Evolutionary conservation across 768 basidiomycete species (phyloP).

Genomic region (Daedaleopsis nitida): DNA sequence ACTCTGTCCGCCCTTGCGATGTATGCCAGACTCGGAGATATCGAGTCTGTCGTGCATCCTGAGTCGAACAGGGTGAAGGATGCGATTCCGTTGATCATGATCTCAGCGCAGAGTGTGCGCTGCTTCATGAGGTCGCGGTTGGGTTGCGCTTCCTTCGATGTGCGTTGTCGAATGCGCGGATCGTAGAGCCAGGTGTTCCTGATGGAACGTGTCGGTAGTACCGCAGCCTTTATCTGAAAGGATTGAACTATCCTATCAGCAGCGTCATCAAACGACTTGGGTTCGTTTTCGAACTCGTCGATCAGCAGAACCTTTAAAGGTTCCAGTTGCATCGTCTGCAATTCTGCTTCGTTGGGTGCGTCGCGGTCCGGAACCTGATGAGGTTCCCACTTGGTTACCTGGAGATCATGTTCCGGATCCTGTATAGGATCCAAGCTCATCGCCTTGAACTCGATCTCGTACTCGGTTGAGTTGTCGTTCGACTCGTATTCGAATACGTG

Average conservation of each 20-base stretch:
- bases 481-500: not conserved
- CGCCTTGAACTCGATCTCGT: not conserved
- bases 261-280: not conserved
- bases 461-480: not conserved
- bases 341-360: too few species aligned
- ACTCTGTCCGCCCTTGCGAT: slow-evolving; percentile 12
- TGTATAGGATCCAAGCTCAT: too few species aligned
- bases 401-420: too few species aligned
- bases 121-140: not conserved
- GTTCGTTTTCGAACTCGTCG: not conserved
- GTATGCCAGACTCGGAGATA: slow-evolving; percentile 26
- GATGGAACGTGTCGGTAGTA: not conserved
- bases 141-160: not conserved
- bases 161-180: not conserved
- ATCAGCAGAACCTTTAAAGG: not conserved
- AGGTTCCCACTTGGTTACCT: too few species aligned
- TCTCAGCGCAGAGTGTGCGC: not conserved
- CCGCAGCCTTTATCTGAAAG: not conserved
- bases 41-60: slow-evolving; percentile 25
- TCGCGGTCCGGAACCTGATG: too few species aligned
- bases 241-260: not conserved
- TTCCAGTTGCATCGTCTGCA: not conserved
- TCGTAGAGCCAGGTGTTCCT: not conserved
- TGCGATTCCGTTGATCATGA: slow-evolving; percentile 9
- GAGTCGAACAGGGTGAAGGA: slow-evolving; percentile 28